Percentiles rank a stretch among this genome's conserved stretches.
phyloP scores from a whole-genome alignment of 2,329 filamentous ascomycete genomes.

The Cercospora sojina region DNA sequence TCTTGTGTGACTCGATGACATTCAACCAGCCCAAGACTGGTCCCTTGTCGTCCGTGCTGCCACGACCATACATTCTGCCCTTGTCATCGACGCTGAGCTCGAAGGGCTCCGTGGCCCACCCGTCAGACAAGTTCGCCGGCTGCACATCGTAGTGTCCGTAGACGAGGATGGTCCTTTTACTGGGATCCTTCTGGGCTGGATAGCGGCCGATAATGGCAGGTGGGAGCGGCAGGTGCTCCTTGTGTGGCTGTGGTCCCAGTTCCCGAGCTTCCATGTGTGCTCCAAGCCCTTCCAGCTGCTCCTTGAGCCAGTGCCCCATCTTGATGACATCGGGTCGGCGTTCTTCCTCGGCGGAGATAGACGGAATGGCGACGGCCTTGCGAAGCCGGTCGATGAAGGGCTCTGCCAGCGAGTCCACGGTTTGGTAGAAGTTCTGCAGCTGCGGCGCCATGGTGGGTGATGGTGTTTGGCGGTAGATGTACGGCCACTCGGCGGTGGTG shows the following conservation, averaged over 20 bases:
- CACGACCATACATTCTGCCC: constrained; percentile 93
- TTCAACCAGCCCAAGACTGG: constrained; percentile 97
- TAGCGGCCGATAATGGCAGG: constrained; percentile 91
- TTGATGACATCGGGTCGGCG: constrained; percentile 88
- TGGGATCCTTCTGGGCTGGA: constrained; percentile 71
- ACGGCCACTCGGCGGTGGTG: constrained; percentile 42
- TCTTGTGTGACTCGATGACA: constrained; percentile 95
- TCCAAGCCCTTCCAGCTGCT: constrained; percentile 78
- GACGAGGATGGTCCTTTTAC: constrained; percentile 91
- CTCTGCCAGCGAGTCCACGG: constrained; percentile 77
- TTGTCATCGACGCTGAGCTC: constrained; percentile 82
- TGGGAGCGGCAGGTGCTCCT: constrained; percentile 85
- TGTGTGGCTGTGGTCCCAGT: constrained; percentile 87
- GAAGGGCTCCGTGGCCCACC: constrained; percentile 95
- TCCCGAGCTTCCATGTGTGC: constrained; percentile 83
- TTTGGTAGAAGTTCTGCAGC: constrained; percentile 87
- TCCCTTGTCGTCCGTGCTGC: constrained; percentile 96
- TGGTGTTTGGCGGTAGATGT: constrained; percentile 43
- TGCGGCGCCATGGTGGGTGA: constrained; percentile 73
- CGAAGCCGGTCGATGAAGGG: constrained; percentile 86
- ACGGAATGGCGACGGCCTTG: constrained; percentile 93
- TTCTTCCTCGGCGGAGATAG: constrained; percentile 86
- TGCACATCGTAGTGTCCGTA: constrained; percentile 99
- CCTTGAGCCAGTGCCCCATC: constrained; percentile 89
- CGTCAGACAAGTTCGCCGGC: constrained; percentile 87